phyloP scores from a whole-genome alignment of 805 yeast genomes.

The Monosporozyma unispora region DNA sequence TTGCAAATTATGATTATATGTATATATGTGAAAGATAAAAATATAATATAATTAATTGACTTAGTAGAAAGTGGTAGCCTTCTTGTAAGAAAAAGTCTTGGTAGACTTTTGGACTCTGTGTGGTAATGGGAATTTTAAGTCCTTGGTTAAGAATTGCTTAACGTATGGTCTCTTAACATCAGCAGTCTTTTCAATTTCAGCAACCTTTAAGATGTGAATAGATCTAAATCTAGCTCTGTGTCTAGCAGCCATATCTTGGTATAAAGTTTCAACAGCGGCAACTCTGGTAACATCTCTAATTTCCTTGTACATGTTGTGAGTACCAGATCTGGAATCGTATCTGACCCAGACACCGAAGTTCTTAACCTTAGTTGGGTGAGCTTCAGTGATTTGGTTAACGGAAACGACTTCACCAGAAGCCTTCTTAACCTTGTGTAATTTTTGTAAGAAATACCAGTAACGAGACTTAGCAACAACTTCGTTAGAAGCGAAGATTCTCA shows the following conservation, averaged over 20 bases:
- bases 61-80: slow-evolving; percentile 97
- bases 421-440: slow-evolving; percentile 98
- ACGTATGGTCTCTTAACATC: slow-evolving; percentile 99
- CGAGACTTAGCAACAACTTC: slow-evolving; percentile 99
- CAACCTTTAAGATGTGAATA: slow-evolving; percentile 98
- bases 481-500: slow-evolving; percentile 99
- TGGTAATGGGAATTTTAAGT: slow-evolving; percentile 99
- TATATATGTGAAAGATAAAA: neutral
- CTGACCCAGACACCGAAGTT: slow-evolving; percentile 99
- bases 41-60: neutral
- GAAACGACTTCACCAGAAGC: slow-evolving; percentile 99
- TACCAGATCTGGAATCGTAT: slow-evolving; percentile 99
- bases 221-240: slow-evolving; percentile 99
- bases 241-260: slow-evolving; percentile 99
- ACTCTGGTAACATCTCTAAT: slow-evolving; percentile 99
- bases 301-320: slow-evolving; percentile 99
- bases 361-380: slow-evolving; percentile 98
- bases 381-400: slow-evolving; percentile 82
- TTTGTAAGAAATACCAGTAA: slow-evolving; percentile 99
- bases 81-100: slow-evolving; percentile 80
- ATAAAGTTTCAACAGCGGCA: slow-evolving; percentile 96
- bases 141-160: slow-evolving; percentile 91
- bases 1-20: neutral
- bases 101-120: slow-evolving; percentile 95
- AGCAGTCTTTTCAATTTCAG: slow-evolving; percentile 93